phyloP scores from a whole-genome alignment of 2,329 filamentous ascomycete genomes.

The Celoporthe dispersa region DNA sequence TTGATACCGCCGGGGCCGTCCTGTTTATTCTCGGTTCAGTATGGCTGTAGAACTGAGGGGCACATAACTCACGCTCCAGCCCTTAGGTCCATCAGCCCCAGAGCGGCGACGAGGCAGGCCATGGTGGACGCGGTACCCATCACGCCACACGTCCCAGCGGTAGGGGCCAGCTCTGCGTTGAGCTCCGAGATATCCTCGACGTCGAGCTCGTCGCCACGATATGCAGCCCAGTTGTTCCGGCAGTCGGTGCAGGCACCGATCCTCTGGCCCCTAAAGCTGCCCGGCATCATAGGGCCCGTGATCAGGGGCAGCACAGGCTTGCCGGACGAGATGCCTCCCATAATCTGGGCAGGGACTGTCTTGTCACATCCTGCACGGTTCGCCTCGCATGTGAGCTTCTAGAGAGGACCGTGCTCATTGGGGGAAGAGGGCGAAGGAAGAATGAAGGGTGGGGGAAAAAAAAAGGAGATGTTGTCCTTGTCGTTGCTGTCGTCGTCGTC shows the following conservation, averaged over 20 bases:
- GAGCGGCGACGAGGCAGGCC: conserved; percentile 80
- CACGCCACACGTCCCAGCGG: conserved; percentile 81
- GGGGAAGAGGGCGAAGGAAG: neutral
- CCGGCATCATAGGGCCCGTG: conserved; percentile 77
- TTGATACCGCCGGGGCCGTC: conserved; percentile 77
- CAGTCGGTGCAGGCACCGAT: conserved; percentile 79
- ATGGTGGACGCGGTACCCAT: conserved; percentile 95
- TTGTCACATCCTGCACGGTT: conserved; percentile 67
- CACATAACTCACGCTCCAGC: conserved; percentile 50
- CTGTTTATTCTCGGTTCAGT: neutral
- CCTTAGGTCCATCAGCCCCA: conserved; percentile 75
- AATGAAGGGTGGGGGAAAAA: no score
- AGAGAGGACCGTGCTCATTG: neutral
- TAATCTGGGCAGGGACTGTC: conserved; percentile 73
- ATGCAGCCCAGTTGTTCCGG: conserved; percentile 73
- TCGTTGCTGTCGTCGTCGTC: no score
- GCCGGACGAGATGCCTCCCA: conserved; percentile 76
- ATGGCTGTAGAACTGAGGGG: neutral
- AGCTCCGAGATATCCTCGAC: conserved; percentile 73
- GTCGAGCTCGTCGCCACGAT: conserved; percentile 67
- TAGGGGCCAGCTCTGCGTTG: conserved; percentile 75
- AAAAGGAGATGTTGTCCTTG: no score
- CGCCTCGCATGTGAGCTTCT: neutral
- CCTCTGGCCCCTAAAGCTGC: conserved; percentile 64
- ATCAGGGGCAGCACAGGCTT: conserved; percentile 72